A percentile compares a stretch with the other conserved stretches of the same genome.
Evolutionary conservation across 2,329 filamentous ascomycete species (phyloP).

Genomic region (Neonectria ditissima): DNA sequence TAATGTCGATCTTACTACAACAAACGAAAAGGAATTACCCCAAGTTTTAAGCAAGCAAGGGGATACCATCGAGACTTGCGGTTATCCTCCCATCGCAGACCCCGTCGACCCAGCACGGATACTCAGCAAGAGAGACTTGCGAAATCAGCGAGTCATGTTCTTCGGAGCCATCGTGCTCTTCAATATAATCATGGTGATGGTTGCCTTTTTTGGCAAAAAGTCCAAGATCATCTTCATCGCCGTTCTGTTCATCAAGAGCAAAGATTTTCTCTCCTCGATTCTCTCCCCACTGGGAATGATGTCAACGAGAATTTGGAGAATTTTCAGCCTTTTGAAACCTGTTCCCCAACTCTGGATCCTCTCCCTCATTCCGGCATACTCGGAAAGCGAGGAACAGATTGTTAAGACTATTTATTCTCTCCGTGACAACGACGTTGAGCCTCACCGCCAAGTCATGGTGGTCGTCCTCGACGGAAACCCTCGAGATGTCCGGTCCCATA

Average conservation of each 20-base stretch:
- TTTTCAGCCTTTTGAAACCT: constrained; percentile 19
- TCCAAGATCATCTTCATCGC: constrained; percentile 32
- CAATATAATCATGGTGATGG: constrained; percentile 33
- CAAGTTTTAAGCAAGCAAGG: not conserved
- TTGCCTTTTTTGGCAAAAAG: constrained; percentile 34
- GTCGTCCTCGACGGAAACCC: constrained; percentile 37
- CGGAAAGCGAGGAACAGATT: constrained; percentile 41
- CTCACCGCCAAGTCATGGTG: constrained; percentile 40
- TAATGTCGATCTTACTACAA: no score
- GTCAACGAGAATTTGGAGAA: constrained; percentile 3
- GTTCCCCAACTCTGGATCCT: constrained; percentile 32
- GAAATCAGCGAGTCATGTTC: constrained; percentile 33
- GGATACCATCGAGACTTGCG: constrained; percentile 30
- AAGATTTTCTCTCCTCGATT: constrained; percentile 36
- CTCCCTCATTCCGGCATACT: constrained; percentile 39
- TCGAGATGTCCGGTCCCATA: constrained; percentile 34
- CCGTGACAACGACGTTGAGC: constrained; percentile 37
- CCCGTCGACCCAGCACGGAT: constrained; percentile 33
- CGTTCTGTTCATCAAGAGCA: constrained; percentile 39
- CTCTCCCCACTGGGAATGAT: constrained; percentile 33
- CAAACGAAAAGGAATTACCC: not conserved
- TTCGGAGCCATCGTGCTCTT: constrained; percentile 30
- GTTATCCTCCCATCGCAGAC: constrained; percentile 33
- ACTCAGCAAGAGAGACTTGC: constrained; percentile 27
- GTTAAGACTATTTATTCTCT: constrained; percentile 41